phyloP scores from a whole-genome alignment of 2,329 filamentous ascomycete species.

The Verticillium dahliae region DNA sequence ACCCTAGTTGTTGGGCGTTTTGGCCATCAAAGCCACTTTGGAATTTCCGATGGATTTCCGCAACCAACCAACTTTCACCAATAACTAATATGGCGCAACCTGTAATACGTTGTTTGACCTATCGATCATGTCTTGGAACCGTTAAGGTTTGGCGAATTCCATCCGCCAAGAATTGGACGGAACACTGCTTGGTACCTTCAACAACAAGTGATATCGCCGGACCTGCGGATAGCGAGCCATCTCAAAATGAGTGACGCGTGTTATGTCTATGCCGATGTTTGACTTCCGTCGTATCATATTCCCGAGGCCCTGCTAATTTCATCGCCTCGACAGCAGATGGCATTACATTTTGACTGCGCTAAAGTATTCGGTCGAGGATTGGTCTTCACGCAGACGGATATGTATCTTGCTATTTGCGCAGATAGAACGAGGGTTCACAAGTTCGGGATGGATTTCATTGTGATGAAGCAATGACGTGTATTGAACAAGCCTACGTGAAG shows the following conservation, averaged over 20 bases:
- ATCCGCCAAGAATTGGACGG: background rate
- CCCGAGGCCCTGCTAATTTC: background rate
- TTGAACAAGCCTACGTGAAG: background rate
- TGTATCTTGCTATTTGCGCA: background rate
- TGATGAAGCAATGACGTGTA: background rate
- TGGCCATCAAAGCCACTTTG: background rate
- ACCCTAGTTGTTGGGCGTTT: background rate
- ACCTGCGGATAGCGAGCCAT: background rate
- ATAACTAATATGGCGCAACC: background rate
- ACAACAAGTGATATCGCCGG: background rate
- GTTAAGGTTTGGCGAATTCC: background rate
- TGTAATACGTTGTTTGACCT: background rate
- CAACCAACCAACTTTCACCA: background rate
- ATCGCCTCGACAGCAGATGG: background rate
- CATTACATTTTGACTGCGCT: background rate
- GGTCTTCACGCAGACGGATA: background rate
- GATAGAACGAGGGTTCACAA: background rate
- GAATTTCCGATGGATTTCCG: slow-evolving; percentile 1
- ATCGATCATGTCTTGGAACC: background rate
- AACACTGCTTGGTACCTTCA: background rate
- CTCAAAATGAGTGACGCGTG: background rate
- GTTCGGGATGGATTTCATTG: background rate
- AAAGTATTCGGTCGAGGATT: background rate
- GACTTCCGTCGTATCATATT: background rate
- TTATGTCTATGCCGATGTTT: background rate